Base-by-base conservation (phyloP, 768 basidiomycete species). In the Russula vinacea region DNA sequence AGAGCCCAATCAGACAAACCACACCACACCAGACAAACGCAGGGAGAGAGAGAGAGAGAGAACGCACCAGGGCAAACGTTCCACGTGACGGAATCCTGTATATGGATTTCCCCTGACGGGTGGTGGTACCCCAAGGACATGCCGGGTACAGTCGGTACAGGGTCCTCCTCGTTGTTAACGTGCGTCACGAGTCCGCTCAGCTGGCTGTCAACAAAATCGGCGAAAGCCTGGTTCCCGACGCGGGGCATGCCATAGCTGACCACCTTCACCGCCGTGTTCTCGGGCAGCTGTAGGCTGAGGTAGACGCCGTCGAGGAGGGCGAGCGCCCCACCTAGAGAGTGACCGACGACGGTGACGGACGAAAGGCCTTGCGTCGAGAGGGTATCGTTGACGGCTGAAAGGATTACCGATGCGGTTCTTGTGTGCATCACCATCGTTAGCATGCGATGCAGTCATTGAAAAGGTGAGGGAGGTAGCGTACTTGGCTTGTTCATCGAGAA, bases 41-140 rank as follows among this genome's bases (percentile, higher is more conserved):
- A 44, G 42, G 42, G 8, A 42, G 22, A 2, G 16, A 33, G 32
- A 42, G 40, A 3, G 24, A 29, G 14, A 13, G 19, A 4, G 29
- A 11, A 62, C 64, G 3, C 19, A 79, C 84, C 83, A 6, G 84
- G 79, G 66, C 87, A 89, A 8, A 74, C 62, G 24, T 78, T 72
- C 86, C 87, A 89, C 19, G 74, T 71, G 0, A 75, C 77, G 3
- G 75, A 76, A 35, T 74, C 75, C 47, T 80, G 77, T 66, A 78
- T 76, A 62, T 78, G 77, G 6, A 74, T 65, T 69, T 78, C 78
- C 2, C 75, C 76, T 13, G 70, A 71, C 5, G 80, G 77, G 49
- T 84, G 83, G 58, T 72, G 74, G 68, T 73, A 85, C 3, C 80
- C 81, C 16, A 82, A 72, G 67, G 75, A 73, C 40, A 62, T 70